phyloP scores from a whole-genome alignment of 306 rosid genomes.

The Prunus campanulata region DNA sequence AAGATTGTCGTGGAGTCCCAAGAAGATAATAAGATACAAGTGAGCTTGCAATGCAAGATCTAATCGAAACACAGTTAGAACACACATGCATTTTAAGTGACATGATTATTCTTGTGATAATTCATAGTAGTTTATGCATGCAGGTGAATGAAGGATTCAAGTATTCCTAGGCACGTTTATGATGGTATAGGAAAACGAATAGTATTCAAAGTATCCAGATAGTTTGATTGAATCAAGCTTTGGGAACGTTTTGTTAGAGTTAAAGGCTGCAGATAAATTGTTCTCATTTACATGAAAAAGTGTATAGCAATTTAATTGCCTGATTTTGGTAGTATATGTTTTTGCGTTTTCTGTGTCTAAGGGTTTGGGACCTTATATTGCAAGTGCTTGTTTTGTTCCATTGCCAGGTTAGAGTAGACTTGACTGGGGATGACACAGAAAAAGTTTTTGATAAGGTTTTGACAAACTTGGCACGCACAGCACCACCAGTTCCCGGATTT shows the following conservation, averaged over 20 bases:
- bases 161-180: background rate
- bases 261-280: background rate
- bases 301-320: background rate
- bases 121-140: background rate
- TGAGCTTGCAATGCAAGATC: slow-evolving; percentile 34
- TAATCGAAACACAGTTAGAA: background rate
- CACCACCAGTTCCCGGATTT: slow-evolving; percentile 90
- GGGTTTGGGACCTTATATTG: background rate
- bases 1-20: slow-evolving; percentile 51
- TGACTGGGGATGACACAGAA: slow-evolving; percentile 68
- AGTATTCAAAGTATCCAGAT: background rate
- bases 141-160: background rate
- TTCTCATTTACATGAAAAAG: background rate
- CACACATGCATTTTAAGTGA: background rate
- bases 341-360: background rate
- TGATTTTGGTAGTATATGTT: background rate
- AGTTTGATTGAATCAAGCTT: background rate
- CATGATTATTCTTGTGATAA: background rate
- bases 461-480: slow-evolving; percentile 57
- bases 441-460: slow-evolving; percentile 60
- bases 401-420: slow-evolving; percentile 71
- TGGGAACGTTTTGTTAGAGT: background rate
- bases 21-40: slow-evolving; percentile 61
- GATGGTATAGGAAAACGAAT: background rate
- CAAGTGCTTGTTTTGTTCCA: slow-evolving; percentile 8